Evolutionary conservation across 169 alveolate genomes (phyloP), one percentile per base, ranked within the genome.

Genomic region (Eimeria maxima): DNA sequence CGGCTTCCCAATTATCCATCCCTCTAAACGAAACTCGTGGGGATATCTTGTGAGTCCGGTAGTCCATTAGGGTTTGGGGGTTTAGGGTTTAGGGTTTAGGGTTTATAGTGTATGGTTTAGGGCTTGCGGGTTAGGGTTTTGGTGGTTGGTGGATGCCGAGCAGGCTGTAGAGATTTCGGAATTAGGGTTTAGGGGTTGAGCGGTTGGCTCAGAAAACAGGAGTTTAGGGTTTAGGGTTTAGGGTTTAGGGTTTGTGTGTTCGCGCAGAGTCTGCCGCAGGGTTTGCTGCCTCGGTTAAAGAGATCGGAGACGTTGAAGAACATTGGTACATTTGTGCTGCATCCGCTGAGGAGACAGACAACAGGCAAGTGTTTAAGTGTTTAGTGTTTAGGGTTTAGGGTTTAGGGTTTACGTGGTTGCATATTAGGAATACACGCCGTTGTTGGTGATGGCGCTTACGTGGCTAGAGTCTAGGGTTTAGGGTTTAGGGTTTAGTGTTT

Each of bases 321-420:
- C 67, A 29, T 78, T 20, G 27, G 63, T 65, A 29, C 55, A 16
- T 78, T 20, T n/a, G 55, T 78, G 57, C 57, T 44, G 89, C 65
- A 78, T 7, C 63, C 63, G 38, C 50, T 78, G n/a, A 18, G 89
- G 14, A 50, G 65, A 11, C 89, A 16, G 8, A n/a, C 65, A n/a
- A 18, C 38, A 42, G 18, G 65, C 14, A 22, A 44, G 96, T 45
- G 57, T 47, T 76, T 67, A 2, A 67, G 96, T 50, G 57, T 47
- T 76, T 47, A 73, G 84, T 44, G 83, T 67, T 67, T 67, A 67
- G 96, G 67, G 57, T 47, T 76, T 47, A 73, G 84, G 84, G 84
- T 73, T 73, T 73, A 73, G 84, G 84, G 84, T 67, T 67, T 1
- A 67, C 20, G 38, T 8, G 20, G 27, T 67, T 11, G 20, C 1